Evolutionary conservation across 2,329 filamentous ascomycete species (phyloP).

Genomic region (Alternaria infectoria): DNA sequence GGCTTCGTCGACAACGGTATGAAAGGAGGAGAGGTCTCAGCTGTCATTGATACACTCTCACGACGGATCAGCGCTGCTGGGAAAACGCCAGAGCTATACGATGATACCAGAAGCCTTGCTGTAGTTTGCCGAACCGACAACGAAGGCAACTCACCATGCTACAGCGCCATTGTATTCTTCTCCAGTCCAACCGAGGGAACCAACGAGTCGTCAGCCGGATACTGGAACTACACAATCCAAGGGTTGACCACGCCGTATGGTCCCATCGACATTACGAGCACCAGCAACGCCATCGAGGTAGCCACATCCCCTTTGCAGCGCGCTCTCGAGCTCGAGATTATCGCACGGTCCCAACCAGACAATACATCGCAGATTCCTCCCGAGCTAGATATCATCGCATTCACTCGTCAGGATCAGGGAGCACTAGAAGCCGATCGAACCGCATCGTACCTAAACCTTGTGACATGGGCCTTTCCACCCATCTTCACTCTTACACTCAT

Average conservation of each 20-base stretch:
- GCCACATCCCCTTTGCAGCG: conserved; percentile 83
- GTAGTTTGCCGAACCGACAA: conserved; percentile 63
- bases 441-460: background rate
- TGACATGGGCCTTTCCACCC: background rate
- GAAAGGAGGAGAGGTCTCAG: conserved; percentile 72
- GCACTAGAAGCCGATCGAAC: background rate
- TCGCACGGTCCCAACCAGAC: background rate
- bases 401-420: background rate
- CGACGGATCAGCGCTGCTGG: conserved; percentile 63
- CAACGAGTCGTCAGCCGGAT: conserved; percentile 49
- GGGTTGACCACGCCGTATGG: conserved; percentile 73
- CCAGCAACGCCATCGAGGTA: conserved; percentile 75
- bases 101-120: conserved; percentile 64
- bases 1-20: conserved; percentile 79
- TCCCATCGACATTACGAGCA: conserved; percentile 68
- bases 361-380: background rate
- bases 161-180: conserved; percentile 75
- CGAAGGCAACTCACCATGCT: conserved; percentile 72
- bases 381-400: background rate
- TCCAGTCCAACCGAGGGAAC: conserved; percentile 75
- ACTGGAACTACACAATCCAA: conserved; percentile 88
- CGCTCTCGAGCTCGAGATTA: conserved; percentile 50
- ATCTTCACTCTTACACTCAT: background rate
- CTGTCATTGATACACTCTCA: conserved; percentile 70
- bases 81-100: conserved; percentile 63